These are phyloP conservation scores for Agastache rugosa DNA, from an alignment of 257 asterid genomes.

Conservation along the genomic window DNA sequence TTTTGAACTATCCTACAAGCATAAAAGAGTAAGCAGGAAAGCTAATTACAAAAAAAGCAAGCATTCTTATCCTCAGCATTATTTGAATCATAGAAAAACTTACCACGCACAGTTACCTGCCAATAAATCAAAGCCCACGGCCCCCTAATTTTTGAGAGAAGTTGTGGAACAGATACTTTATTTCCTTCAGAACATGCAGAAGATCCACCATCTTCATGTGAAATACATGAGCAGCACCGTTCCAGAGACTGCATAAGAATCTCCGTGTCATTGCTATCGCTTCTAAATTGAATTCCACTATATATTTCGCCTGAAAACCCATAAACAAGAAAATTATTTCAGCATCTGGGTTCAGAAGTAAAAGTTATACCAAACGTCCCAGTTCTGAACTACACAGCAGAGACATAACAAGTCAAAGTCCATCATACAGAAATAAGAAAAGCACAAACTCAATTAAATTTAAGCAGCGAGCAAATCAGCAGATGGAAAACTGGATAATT, in stretches of 20 bases:
- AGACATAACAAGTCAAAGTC: not conserved
- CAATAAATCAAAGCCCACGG: constrained; percentile 97
- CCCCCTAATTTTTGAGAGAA: constrained; percentile 87
- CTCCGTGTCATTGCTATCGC: constrained; percentile 73
- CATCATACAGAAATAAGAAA: not conserved
- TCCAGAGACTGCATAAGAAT: constrained; percentile 77
- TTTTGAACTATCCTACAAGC: constrained; percentile 73
- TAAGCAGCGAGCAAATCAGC: not conserved
- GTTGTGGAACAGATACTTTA: constrained; percentile 59
- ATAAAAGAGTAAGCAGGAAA: constrained; percentile 40
- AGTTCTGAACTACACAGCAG: constrained; percentile 7
- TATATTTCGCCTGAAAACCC: constrained; percentile 76
- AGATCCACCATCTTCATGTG: constrained; percentile 44
- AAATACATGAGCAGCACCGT: constrained; percentile 57
- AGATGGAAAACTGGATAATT: not conserved
- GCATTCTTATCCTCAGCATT: constrained; percentile 27
- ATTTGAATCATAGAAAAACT: constrained; percentile 53
- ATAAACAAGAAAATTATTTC: constrained; percentile 21
- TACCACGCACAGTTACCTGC: constrained; percentile 97
- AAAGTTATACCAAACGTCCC: not conserved
- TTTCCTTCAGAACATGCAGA: constrained; percentile 52
- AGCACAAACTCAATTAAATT: constrained; percentile 2
- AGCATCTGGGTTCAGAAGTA: constrained; percentile 4
- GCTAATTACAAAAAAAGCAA: constrained; percentile 14
- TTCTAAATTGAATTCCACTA: constrained; percentile 67